phyloP scores from a whole-genome alignment of 2,329 filamentous ascomycete species.

The Colletotrichum lindemuthianum region DNA sequence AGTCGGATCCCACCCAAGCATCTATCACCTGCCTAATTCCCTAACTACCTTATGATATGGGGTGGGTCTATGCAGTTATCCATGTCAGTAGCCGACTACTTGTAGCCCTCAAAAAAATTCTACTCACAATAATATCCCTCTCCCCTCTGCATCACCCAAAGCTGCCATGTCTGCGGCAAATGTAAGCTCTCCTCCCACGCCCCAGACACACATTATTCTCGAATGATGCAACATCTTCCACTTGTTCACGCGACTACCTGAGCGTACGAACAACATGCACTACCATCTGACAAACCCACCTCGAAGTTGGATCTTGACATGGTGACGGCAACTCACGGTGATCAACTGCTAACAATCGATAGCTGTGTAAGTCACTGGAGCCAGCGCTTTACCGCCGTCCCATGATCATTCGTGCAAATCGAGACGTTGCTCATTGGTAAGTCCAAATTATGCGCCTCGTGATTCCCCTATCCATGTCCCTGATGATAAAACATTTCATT shows the following conservation, averaged over 20 bases:
- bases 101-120: slow-evolving; percentile 37
- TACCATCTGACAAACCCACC: slow-evolving; percentile 73
- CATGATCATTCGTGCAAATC: too few relatives aligned
- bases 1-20: too few relatives aligned
- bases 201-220: slow-evolving; percentile 24
- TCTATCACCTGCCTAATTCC: too few relatives aligned
- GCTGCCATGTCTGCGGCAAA: not conserved
- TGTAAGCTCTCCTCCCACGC: slow-evolving; percentile 39
- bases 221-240: slow-evolving; percentile 65
- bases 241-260: slow-evolving; percentile 69
- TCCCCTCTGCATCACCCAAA: not conserved
- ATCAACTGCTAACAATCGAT: too few relatives aligned
- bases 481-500: slow-evolving; percentile 73
- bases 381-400: too few relatives aligned
- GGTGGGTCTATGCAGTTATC: slow-evolving; percentile 20
- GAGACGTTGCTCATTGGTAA: too few relatives aligned
- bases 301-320: not conserved
- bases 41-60: not conserved
- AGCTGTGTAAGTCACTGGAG: too few relatives aligned
- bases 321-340: too few relatives aligned
- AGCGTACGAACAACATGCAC: slow-evolving; percentile 77
- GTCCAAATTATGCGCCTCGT: not conserved
- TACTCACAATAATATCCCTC: not conserved
- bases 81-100: slow-evolving; percentile 23
- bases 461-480: slow-evolving; percentile 46